A percentile compares a stretch with the other conserved stretches of the same genome.
Evolutionary conservation across 352 stramenopile species (phyloP).

Genomic region (Hyaloperonospora arabidopsidis): DNA sequence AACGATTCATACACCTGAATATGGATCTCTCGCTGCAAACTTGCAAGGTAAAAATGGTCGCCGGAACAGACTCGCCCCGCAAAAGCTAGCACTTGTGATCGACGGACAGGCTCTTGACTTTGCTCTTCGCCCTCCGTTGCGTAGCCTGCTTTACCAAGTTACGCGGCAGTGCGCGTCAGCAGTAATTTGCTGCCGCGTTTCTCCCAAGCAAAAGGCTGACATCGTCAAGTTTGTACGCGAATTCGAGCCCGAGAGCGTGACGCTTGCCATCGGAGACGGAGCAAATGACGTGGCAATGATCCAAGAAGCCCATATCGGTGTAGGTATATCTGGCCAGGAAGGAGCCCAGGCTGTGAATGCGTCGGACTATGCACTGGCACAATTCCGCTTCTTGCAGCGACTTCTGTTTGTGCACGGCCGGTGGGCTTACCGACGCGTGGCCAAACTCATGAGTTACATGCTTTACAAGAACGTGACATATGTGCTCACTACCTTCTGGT

Average conservation of each 20-base stretch:
- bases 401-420: slow-evolving; percentile 90
- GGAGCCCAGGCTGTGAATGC: slow-evolving; percentile 90
- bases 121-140: slow-evolving; percentile 43
- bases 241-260: slow-evolving; percentile 54
- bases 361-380: slow-evolving; percentile 88
- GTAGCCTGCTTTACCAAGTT: slow-evolving; percentile 57
- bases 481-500: slow-evolving; percentile 79
- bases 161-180: slow-evolving; percentile 55
- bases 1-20: slow-evolving; percentile 15
- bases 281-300: slow-evolving; percentile 98
- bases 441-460: slow-evolving; percentile 91
- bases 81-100: slow-evolving; percentile 82
- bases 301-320: slow-evolving; percentile 85
- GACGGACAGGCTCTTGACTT: slow-evolving; percentile 87
- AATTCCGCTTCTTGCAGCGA: slow-evolving; percentile 90
- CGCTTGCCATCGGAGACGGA: too few relatives aligned
- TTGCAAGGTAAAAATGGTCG: slow-evolving; percentile 6
- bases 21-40: slow-evolving; percentile 21
- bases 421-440: slow-evolving; percentile 87
- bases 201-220: slow-evolving; percentile 82
- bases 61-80: slow-evolving; percentile 1
- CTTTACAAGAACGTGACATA: slow-evolving; percentile 95
- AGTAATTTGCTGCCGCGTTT: slow-evolving; percentile 86
- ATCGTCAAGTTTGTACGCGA: slow-evolving; percentile 73
- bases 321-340: slow-evolving; percentile 89